phyloP scores from a whole-genome alignment of 352 stramenopile genomes.

The Phytophthora meadii region DNA sequence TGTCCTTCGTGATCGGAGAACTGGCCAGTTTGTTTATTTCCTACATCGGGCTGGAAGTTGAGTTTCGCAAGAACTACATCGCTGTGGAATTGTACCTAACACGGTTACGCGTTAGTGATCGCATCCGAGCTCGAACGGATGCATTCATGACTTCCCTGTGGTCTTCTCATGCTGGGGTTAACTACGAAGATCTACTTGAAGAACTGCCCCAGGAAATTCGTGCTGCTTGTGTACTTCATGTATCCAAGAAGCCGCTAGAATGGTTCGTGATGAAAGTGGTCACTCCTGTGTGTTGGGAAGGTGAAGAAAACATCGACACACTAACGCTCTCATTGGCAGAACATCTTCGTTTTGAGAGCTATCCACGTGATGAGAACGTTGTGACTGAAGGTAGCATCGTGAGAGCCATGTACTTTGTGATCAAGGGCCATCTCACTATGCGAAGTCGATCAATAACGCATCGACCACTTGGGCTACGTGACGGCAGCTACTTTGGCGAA shows the following conservation, averaged over 20 bases:
- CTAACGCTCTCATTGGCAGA: too few species aligned
- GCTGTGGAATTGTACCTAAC: slow-evolving; percentile 59
- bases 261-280: too few species aligned
- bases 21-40: slow-evolving; percentile 61
- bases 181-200: slow-evolving; percentile 63
- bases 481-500: too few species aligned
- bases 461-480: too few species aligned
- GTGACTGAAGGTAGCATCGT: too few species aligned
- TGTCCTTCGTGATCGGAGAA: slow-evolving; percentile 64
- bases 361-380: too few species aligned
- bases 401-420: too few species aligned
- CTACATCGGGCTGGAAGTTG: slow-evolving; percentile 69
- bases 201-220: slow-evolving; percentile 59
- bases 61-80: slow-evolving; percentile 68
- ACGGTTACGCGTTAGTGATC: slow-evolving; percentile 47
- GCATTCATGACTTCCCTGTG: slow-evolving; percentile 62
- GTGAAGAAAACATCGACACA: too few species aligned
- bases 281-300: too few species aligned
- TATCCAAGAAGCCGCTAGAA: slow-evolving; percentile 29
- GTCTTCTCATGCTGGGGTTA: slow-evolving; percentile 65
- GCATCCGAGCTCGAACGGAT: slow-evolving; percentile 45
- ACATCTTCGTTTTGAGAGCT: too few species aligned
- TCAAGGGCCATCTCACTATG: too few species aligned
- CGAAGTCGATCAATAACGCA: too few species aligned
- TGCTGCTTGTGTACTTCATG: slow-evolving; percentile 54